Conservation (phyloP, 495 filamentous ascomycete species). For the Penicillium turbatum region DNA sequence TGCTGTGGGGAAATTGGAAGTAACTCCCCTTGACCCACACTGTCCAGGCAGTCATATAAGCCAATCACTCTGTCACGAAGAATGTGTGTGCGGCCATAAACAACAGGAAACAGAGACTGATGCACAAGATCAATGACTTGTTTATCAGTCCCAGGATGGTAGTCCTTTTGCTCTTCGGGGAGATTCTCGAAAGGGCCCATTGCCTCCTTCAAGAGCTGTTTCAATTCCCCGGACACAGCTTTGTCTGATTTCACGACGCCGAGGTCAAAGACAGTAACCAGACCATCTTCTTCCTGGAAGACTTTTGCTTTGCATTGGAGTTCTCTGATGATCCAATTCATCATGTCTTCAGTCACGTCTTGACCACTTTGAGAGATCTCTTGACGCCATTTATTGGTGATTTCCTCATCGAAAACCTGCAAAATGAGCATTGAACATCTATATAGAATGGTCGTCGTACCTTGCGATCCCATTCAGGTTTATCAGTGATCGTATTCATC, state of each 20-base stretch:
- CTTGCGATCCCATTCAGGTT: slow-evolving; percentile 46
- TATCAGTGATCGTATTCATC: slow-evolving; percentile 42
- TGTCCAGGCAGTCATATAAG: slow-evolving; percentile 37
- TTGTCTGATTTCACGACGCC: slow-evolving; percentile 39
- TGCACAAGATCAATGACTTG: slow-evolving; percentile 59
- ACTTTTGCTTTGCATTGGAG: slow-evolving; percentile 41
- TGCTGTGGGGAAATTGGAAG: background rate
- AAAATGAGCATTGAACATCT: background rate
- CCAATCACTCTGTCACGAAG: slow-evolving; percentile 36
- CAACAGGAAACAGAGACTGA: slow-evolving; percentile 56
- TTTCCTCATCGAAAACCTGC: slow-evolving; percentile 42
- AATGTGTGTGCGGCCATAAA: slow-evolving; percentile 50
- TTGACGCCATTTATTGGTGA: slow-evolving; percentile 35
- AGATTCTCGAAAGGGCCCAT: slow-evolving; percentile 40
- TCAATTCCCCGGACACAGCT: slow-evolving; percentile 25
- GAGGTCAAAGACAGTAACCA: slow-evolving; percentile 26
- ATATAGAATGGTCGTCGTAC: slow-evolving; percentile 12
- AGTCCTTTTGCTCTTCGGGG: slow-evolving; percentile 49
- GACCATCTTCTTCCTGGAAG: slow-evolving; percentile 28
- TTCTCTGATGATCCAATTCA: slow-evolving; percentile 50
- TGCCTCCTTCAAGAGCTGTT: slow-evolving; percentile 21
- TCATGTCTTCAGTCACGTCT: slow-evolving; percentile 44
- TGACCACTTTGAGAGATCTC: slow-evolving; percentile 24
- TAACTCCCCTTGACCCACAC: slow-evolving; percentile 22
- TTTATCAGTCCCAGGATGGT: slow-evolving; percentile 51